Conservation (phyloP, 441 rosid genomes). For the Gossypium lobatum region DNA sequence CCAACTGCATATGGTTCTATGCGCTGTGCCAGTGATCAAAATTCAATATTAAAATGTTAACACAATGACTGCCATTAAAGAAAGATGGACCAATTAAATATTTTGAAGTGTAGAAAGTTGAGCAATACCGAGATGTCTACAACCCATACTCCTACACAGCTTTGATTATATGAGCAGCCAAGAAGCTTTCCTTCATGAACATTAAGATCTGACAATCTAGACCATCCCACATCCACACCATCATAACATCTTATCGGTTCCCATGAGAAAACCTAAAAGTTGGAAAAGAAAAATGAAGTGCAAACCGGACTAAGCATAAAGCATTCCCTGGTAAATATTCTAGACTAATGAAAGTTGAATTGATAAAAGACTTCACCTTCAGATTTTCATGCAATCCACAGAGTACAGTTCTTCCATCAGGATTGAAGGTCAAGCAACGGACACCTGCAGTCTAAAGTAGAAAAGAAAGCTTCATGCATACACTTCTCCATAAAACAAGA, state of each 20-base stretch:
- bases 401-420: conserved; percentile 91
- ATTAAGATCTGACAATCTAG: conserved; percentile 86
- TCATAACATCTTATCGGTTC: conserved; percentile 93
- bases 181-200: conserved; percentile 98
- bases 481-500: neutral
- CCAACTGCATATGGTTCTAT: conserved; percentile 64
- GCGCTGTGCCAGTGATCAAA: conserved; percentile 39
- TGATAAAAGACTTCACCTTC: conserved; percentile 43
- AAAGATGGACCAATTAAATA: conserved; percentile 15
- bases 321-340: neutral
- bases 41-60: conserved; percentile 18
- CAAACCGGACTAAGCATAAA: conserved; percentile 11
- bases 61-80: conserved; percentile 16
- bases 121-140: conserved; percentile 82
- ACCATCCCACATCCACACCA: conserved; percentile 97
- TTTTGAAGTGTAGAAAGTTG: conserved; percentile 17
- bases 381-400: conserved; percentile 96
- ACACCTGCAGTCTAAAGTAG: conserved; percentile 73
- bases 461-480: conserved; percentile 8
- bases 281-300: conserved; percentile 13
- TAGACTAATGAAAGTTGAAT: conserved; percentile 13
- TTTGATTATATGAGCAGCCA: conserved; percentile 96
- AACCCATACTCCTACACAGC: conserved; percentile 99
- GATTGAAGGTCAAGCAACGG: conserved; percentile 85
- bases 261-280: conserved; percentile 86